Percentiles rank a stretch among this genome's conserved stretches.
Evolutionary conservation across 441 rosid genomes (phyloP).

Genomic region (Erodium moschatum): DNA sequence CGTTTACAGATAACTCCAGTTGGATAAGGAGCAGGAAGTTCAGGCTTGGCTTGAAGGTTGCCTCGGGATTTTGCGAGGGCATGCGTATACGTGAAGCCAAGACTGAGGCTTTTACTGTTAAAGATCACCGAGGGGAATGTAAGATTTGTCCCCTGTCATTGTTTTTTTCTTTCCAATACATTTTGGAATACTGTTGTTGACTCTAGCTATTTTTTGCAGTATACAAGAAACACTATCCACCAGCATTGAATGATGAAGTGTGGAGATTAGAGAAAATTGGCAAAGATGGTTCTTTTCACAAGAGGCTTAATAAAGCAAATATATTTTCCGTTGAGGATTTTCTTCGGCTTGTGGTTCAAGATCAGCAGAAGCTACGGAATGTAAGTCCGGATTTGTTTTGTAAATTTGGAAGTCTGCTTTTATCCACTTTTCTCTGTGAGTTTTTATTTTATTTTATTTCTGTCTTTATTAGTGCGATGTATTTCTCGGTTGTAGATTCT

Average conservation of each 20-base stretch:
- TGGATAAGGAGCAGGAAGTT: constrained; percentile 78
- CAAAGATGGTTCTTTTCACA: constrained; percentile 97
- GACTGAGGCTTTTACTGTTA: no score
- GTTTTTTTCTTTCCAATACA: constrained; percentile 9
- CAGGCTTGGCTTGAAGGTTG: no score
- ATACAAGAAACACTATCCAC: constrained; percentile 95
- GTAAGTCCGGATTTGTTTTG: constrained; percentile 40
- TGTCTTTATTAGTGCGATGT: not conserved
- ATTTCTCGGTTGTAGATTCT: constrained; percentile 50
- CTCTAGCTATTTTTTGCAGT: constrained; percentile 33
- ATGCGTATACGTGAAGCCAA: no score
- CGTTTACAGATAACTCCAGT: no score
- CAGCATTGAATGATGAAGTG: constrained; percentile 74
- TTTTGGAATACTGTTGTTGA: constrained; percentile 8
- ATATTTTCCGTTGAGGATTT: constrained; percentile 73
- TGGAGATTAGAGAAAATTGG: constrained; percentile 99
- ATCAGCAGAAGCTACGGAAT: constrained; percentile 52
- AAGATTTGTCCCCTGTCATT: constrained; percentile 31
- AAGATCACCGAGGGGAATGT: no score
- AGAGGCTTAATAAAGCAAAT: constrained; percentile 41
- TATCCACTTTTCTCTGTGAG: not conserved
- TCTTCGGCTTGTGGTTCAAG: constrained; percentile 64
- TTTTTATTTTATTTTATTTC: not conserved
- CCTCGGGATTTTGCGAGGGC: no score
- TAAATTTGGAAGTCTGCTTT: constrained; percentile 16